phyloP scores from a whole-genome alignment of 2,329 filamentous ascomycete genomes.

The Didymosphaeria variabile region DNA sequence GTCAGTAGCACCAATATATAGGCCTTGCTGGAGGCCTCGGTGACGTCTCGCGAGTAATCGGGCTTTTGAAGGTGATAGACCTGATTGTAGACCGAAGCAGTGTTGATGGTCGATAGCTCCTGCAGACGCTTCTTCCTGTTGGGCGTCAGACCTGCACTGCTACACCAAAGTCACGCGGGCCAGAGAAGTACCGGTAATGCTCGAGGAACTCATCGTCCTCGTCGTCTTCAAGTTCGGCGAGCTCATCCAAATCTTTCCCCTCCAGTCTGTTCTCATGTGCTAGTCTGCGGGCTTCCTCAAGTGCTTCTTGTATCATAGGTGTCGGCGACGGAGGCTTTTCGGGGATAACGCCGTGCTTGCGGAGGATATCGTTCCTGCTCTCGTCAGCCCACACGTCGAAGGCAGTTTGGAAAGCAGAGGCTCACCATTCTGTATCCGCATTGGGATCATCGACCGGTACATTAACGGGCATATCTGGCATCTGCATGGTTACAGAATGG shows the following conservation, averaged over 20 bases:
- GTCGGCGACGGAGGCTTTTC: conserved; percentile 96
- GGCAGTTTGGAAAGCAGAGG: background rate
- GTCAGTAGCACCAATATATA: conserved; percentile 81
- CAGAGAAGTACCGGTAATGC: conserved; percentile 69
- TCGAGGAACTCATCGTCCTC: conserved; percentile 94
- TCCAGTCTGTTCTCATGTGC: conserved; percentile 93
- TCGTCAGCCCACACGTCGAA: conserved; percentile 6
- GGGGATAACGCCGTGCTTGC: conserved; percentile 96
- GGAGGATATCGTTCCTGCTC: conserved; percentile 93
- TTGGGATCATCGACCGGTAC: conserved; percentile 96
- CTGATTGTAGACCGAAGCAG: conserved; percentile 82
- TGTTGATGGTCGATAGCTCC: conserved; percentile 78
- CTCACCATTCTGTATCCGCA: conserved; percentile 94
- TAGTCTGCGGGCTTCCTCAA: conserved; percentile 80
- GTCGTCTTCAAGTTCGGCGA: conserved; percentile 92
- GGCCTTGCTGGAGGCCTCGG: conserved; percentile 79
- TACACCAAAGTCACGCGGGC: background rate
- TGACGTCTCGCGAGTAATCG: conserved; percentile 90
- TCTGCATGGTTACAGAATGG: conserved; percentile 37
- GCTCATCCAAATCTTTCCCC: conserved; percentile 92
- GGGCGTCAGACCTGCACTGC: conserved; percentile 1
- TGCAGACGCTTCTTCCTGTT: conserved; percentile 79
- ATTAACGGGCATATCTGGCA: conserved; percentile 67
- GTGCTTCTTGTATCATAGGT: conserved; percentile 93
- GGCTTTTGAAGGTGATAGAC: conserved; percentile 96